phyloP scores from a whole-genome alignment of 2,329 filamentous ascomycete genomes.

The Fusarium scirpi region DNA sequence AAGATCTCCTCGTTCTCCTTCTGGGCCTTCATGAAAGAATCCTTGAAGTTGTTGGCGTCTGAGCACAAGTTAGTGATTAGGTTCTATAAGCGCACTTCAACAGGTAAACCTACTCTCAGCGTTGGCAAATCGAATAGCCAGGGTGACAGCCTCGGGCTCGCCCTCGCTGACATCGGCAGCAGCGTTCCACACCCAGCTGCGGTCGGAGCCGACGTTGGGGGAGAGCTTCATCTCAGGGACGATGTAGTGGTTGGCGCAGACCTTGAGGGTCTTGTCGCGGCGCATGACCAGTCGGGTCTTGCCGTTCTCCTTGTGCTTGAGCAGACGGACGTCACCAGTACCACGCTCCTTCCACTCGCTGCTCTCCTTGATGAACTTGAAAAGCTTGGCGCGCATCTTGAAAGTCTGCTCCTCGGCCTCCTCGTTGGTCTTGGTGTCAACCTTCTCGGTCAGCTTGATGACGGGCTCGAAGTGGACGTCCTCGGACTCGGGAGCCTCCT shows the following conservation, averaged over 20 bases:
- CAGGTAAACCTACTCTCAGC: conserved; percentile 82
- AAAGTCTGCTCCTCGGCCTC: conserved; percentile 97
- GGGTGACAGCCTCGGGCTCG: conserved; percentile 93
- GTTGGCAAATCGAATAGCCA: conserved; percentile 98
- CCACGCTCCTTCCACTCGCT: conserved; percentile 99
- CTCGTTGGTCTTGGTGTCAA: conserved; percentile 98
- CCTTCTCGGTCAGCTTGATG: conserved; percentile 94
- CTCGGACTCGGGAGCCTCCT: conserved; percentile 87
- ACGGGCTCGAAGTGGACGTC: conserved; percentile 98
- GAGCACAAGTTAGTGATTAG: conserved; percentile 46
- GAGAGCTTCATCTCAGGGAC: conserved; percentile 99
- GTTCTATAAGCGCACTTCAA: background rate
- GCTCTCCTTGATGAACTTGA: conserved; percentile 93
- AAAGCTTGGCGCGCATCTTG: conserved; percentile 99
- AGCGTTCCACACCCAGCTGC: conserved; percentile 99
- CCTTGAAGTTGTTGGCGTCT: conserved; percentile 99
- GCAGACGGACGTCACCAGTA: conserved; percentile 92
- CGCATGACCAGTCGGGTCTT: conserved; percentile 99
- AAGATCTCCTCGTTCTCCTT: conserved; percentile 94
- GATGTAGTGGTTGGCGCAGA: conserved; percentile 99
- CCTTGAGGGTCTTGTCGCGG: conserved; percentile 99
- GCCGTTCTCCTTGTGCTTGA: conserved; percentile 99
- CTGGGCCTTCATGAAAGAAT: conserved; percentile 96
- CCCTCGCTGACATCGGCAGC: conserved; percentile 98
- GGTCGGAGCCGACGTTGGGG: conserved; percentile 96